Percentiles rank a stretch among this genome's conserved stretches.
phyloP scores from a whole-genome alignment of 306 rosid species.

The Senna siamea region DNA sequence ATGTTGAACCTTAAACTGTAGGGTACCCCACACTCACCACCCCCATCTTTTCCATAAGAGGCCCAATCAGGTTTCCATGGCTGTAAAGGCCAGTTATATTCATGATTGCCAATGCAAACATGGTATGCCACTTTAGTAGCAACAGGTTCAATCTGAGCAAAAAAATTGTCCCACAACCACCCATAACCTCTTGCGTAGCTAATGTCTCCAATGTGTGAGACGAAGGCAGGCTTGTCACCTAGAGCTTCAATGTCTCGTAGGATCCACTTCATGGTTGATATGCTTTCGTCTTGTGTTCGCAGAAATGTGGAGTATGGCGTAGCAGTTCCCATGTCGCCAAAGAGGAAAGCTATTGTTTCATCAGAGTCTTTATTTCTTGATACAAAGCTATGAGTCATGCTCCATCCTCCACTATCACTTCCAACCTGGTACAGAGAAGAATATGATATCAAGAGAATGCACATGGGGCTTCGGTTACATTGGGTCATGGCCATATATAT shows the following conservation, averaged over 20 bases:
- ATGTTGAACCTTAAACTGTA: constrained; percentile 85
- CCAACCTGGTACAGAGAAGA: constrained; percentile 64
- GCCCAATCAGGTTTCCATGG: constrained; percentile 92
- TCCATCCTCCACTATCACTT: constrained; percentile 82
- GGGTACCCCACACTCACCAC: constrained; percentile 98
- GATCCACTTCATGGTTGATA: constrained; percentile 84
- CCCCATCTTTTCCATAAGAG: constrained; percentile 79
- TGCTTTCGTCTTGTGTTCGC: constrained; percentile 84
- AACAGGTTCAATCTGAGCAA: constrained; percentile 72
- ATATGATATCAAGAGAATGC: background rate
- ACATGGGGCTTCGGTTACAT: background rate
- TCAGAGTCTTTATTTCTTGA: constrained; percentile 68
- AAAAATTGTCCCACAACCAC: constrained; percentile 93
- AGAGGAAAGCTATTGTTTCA: constrained; percentile 82
- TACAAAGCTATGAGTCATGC: constrained; percentile 65
- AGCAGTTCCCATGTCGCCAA: constrained; percentile 91
- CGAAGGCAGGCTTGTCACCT: constrained; percentile 79
- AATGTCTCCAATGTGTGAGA: constrained; percentile 92
- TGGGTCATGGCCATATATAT: background rate
- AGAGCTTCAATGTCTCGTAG: constrained; percentile 84
- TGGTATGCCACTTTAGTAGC: constrained; percentile 81
- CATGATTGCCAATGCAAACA: constrained; percentile 94
- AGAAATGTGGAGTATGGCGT: constrained; percentile 75
- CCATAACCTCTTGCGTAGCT: constrained; percentile 94
- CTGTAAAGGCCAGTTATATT: constrained; percentile 86